Conservation (phyloP, 202 grass and related monocot species). For the Panicum hallii region DNA sequence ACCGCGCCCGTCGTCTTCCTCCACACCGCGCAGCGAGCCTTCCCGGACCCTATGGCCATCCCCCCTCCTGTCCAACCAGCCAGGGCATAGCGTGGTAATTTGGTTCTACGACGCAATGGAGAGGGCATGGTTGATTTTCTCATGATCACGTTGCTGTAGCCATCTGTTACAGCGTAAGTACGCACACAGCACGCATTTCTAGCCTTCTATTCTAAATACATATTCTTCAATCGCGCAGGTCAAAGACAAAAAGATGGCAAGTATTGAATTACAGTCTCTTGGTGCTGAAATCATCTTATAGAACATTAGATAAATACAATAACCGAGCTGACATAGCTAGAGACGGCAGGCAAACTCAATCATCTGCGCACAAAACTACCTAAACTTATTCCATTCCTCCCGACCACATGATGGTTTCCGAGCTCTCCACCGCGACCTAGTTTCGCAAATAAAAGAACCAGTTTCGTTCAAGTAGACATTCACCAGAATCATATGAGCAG, state of each 20-base stretch:
- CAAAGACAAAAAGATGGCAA: not conserved
- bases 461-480: conserved; percentile 11
- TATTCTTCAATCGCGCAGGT: not conserved
- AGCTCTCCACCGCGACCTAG: not conserved
- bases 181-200: too few species aligned
- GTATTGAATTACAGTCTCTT: not conserved
- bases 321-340: not conserved
- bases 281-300: not conserved
- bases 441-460: conserved; percentile 21
- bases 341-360: not conserved
- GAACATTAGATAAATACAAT: not conserved
- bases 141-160: too few species aligned
- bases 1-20: too few species aligned
- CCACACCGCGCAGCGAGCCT: too few species aligned
- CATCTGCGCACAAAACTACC: not conserved
- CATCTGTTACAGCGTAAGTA: too few species aligned
- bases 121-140: too few species aligned
- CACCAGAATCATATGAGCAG: not conserved
- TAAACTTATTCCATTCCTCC: not conserved
- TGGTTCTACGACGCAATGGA: too few species aligned
- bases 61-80: too few species aligned
- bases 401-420: not conserved
- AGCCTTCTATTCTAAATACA: too few species aligned
- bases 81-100: too few species aligned
- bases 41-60: too few species aligned